These are phyloP conservation scores for Podospora didyma DNA, from an alignment of 495 filamentous ascomycete species.

Conservation along the genomic window DNA sequence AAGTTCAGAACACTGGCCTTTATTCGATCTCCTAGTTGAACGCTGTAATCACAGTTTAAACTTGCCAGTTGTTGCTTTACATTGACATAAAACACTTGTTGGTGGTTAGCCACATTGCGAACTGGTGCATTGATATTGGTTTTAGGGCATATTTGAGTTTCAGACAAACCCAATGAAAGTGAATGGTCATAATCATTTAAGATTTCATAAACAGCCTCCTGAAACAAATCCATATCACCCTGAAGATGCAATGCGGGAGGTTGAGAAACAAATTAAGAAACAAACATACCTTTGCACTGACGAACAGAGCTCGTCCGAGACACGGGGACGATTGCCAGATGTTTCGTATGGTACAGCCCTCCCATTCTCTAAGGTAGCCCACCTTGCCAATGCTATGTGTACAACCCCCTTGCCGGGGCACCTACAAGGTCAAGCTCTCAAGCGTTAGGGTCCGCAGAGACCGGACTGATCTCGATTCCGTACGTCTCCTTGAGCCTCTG, in stretches of 20 bases:
- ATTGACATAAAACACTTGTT: too few relatives aligned
- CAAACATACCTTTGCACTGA: constrained; percentile 15
- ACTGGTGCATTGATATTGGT: too few relatives aligned
- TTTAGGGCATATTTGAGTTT: too few relatives aligned
- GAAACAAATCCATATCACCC: constrained; percentile 31
- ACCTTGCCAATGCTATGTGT: constrained; percentile 17
- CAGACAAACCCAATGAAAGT: constrained; percentile 45
- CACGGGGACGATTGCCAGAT: not conserved
- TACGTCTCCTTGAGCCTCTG: constrained; percentile 86
- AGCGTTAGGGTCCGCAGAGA: constrained; percentile 34
- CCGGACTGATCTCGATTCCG: constrained; percentile 73
- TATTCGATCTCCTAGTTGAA: too few relatives aligned
- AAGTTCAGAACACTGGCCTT: too few relatives aligned
- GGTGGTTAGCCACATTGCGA: too few relatives aligned
- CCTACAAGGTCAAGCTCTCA: constrained; percentile 3
- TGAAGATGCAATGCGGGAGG: constrained; percentile 9
- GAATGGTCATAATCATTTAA: constrained; percentile 41
- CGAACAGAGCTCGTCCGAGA: not conserved
- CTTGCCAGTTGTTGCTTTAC: too few relatives aligned
- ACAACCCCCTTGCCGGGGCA: constrained; percentile 11
- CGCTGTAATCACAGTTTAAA: too few relatives aligned
- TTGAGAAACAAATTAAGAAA: not conserved
- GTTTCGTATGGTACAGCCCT: constrained; percentile 21
- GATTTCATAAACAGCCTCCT: constrained; percentile 49
- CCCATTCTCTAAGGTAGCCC: constrained; percentile 22